Base-by-base conservation (phyloP, 176 grass and related monocot species). In the Oryza officinalis region DNA sequence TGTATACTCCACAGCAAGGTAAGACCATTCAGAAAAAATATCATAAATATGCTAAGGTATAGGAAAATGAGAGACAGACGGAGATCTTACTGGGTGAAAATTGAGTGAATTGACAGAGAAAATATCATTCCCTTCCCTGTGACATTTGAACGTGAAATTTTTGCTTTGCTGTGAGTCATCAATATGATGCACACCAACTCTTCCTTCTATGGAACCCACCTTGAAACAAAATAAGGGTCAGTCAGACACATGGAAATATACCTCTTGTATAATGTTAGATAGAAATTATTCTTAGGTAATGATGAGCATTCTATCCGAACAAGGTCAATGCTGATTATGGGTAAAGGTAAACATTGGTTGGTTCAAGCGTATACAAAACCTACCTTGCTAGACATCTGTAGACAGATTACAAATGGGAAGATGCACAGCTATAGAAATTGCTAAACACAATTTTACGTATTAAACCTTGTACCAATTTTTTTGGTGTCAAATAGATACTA, bases 91-190 rank as follows among this genome's bases (percentile, higher is more conserved):
- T 82, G 95, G 95, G 75, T 98, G 95, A 81, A 98, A 98, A 46
- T 95, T 95, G 45, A 98, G 81, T 84, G 92, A 92, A 86, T 98
- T 98, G 74, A 98, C 92, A 74, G 95, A 89, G 84, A 93, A 98
- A 88, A 98, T 94, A 10, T 98, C 95, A 69, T 77, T 93, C 63
- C 88, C 90, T 87, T 98, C 95, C 88, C 95, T 91, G 87, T 98
- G 95, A 52, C 95, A 94, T 88, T 94, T 98, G 88, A 98, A 98
- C 22, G 95, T 98, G 83, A 98, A 98, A 82, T 98, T 97, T 89
- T 91, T 98, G 86, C 80, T 93, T 86, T 94, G 87, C 83, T 95
- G 95, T 79, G 87, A 83, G 78, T 98, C 95, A 75, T 95, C 95
- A 23, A 98, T 86, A 87, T 94, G 95, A 88, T 97, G 95, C 46